Evolutionary conservation across 495 filamentous ascomycete species (phyloP).

Genomic region (Aspergillus cristatus): DNA sequence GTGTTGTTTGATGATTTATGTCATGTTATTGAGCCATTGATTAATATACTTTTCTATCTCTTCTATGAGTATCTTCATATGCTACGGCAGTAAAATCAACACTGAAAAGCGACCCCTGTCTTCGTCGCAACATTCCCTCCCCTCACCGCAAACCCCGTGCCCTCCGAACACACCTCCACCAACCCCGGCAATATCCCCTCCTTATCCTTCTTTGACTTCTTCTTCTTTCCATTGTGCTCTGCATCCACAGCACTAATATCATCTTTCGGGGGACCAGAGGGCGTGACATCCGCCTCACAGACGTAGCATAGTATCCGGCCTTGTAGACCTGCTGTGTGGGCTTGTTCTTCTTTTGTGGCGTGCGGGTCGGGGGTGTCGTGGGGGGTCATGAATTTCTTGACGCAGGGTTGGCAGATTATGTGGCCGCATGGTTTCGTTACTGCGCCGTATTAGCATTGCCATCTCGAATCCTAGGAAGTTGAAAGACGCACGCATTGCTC

Average conservation of each 20-base stretch:
- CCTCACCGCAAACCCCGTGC: constrained; percentile 85
- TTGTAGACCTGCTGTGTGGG: constrained; percentile 24
- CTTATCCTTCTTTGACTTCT: constrained; percentile 38
- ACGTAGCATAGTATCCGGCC: constrained; percentile 67
- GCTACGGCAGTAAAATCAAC: no score
- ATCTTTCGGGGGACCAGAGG: constrained; percentile 3
- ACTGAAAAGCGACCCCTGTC: constrained; percentile 75
- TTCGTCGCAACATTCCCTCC: constrained; percentile 77
- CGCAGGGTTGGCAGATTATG: constrained; percentile 83
- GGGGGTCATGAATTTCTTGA: constrained; percentile 75
- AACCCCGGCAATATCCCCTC: constrained; percentile 58
- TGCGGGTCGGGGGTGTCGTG: constrained; percentile 56
- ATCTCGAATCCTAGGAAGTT: background rate
- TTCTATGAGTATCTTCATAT: no score
- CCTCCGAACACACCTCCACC: constrained; percentile 78
- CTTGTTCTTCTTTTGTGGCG: constrained; percentile 43
- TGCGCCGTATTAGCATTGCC: constrained; percentile 5
- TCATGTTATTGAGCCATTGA: no score
- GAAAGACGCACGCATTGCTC: constrained; percentile 54
- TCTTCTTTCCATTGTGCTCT: constrained; percentile 10
- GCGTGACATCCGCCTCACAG: constrained; percentile 67
- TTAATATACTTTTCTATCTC: no score
- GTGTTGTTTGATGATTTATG: no score
- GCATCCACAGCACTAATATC: constrained; percentile 1
- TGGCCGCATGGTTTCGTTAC: constrained; percentile 92